phyloP scores from a whole-genome alignment of 1,284 basidiomycete genomes.

The Ganoderma resinaceum region DNA sequence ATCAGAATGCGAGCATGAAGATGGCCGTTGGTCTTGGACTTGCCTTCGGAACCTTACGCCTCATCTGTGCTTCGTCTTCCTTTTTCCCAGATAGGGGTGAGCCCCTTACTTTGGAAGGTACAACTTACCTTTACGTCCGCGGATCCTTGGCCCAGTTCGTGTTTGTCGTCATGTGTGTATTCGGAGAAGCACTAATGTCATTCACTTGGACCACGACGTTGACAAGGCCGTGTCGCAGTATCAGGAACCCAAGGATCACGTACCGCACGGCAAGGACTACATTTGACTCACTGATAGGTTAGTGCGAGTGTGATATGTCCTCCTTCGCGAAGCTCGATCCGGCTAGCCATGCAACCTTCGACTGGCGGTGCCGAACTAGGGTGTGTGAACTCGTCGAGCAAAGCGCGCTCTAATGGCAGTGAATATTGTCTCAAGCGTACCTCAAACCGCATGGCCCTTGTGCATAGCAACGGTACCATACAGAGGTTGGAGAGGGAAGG shows the following conservation, averaged over 20 bases:
- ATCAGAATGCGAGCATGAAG: background rate
- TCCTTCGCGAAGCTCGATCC: background rate
- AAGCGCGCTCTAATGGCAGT: background rate
- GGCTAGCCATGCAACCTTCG: background rate
- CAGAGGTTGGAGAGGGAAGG: background rate
- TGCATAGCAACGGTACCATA: background rate
- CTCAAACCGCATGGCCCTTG: background rate
- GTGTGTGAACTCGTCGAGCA: background rate
- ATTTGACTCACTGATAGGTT: background rate
- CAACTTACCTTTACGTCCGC: background rate
- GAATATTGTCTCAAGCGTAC: background rate
- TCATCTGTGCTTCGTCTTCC: background rate
- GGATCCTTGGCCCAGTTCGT: background rate
- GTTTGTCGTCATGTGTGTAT: background rate
- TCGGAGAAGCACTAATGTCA: background rate
- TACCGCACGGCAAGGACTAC: background rate
- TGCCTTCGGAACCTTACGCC: background rate
- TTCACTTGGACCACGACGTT: background rate
- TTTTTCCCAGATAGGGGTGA: background rate
- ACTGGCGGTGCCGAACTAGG: background rate
- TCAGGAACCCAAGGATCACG: background rate
- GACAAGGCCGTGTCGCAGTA: background rate
- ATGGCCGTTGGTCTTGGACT: background rate
- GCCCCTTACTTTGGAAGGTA: background rate
- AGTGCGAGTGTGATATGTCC: background rate